Evolutionary conservation across 306 rosid genomes (phyloP), one percentile per base, ranked within the genome.

Genomic region (Albizia julibrissin): DNA sequence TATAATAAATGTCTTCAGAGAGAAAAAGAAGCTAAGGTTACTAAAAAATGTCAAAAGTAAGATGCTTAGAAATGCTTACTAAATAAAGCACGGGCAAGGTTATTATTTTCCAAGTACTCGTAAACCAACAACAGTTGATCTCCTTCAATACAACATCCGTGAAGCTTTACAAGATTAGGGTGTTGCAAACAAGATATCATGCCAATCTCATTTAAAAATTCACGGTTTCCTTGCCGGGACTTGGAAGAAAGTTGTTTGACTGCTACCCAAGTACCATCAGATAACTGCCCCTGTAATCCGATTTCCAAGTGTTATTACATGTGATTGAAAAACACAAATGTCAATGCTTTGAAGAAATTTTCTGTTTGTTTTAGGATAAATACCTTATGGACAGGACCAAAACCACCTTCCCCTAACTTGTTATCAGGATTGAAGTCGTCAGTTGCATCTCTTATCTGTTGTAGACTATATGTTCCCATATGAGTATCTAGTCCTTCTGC

Each of bases 361-460:
- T 68, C 27, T 34, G 1, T n/a, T n/a, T 24, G 67, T 12, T 79
- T 62, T 34, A 29, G 66, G 61, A 52, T 47, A 15, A 62, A 71
- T 84, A 89, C 97, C 95, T 93, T 86, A 83, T 83, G 89, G 70
- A 92, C 94, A 47, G 85, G 82, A 85, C 97, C 97, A 89, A 92
- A 92, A 77, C 97, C 97, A 37, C 97, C 97, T 86, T 92, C 92
- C 59, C 92, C 97, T 31, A 92, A 68, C 86, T 84, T 90, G 79
- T 90, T 92, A 46, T 40, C 76, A 75, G 87, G 72, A 83, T 64
- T 82, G 29, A 92, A 92, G 77, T 85, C 86, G 56, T 90, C 85
- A 10, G 97, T 92, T 44, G 97, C 92, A 15, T 84, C 87, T 80
- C 76, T 85, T 47, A 90, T 85, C 82, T 90, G 87, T 74, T 83